Evolutionary conservation across 2,329 filamentous ascomycete species (phyloP).

Genomic region (Chaetomiaceae sp.): DNA sequence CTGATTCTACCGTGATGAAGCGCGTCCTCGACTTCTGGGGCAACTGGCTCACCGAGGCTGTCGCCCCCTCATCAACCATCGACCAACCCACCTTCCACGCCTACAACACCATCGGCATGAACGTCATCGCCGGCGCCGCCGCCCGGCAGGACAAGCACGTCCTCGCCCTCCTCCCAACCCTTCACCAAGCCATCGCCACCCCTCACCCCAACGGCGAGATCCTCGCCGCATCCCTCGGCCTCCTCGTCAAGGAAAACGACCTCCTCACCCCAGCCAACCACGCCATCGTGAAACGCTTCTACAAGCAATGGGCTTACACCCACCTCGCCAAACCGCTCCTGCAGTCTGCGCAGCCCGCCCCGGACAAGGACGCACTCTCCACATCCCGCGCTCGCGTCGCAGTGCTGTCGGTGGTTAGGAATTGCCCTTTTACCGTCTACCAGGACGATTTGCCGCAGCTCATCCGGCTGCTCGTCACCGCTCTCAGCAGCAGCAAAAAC

Average conservation of each 20-base stretch:
- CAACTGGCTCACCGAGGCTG: constrained; percentile 16
- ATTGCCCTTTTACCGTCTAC: constrained; percentile 49
- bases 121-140: constrained; percentile 29
- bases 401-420: constrained; percentile 45
- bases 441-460: constrained; percentile 45
- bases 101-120: constrained; percentile 26
- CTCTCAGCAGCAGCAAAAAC: constrained; percentile 35
- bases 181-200: constrained; percentile 34
- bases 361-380: constrained; percentile 26
- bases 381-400: constrained; percentile 43
- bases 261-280: constrained; percentile 40
- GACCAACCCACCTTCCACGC: constrained; percentile 14
- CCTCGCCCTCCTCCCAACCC: constrained; percentile 27
- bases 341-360: constrained; percentile 37
- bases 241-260: constrained; percentile 38
- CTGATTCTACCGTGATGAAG: constrained; percentile 18
- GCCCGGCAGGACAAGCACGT: constrained; percentile 35
- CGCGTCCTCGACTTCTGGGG: constrained; percentile 23
- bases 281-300: constrained; percentile 41
- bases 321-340: constrained; percentile 45
- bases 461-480: constrained; percentile 46
- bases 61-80: constrained; percentile 7
- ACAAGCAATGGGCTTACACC: constrained; percentile 45
- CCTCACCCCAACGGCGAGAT: constrained; percentile 32
- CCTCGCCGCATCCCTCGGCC: constrained; percentile 41